A percentile compares a stretch with the other conserved stretches of the same genome.
phyloP scores from a whole-genome alignment of 768 basidiomycete species.

The Hygrophoropsis aurantiaca region DNA sequence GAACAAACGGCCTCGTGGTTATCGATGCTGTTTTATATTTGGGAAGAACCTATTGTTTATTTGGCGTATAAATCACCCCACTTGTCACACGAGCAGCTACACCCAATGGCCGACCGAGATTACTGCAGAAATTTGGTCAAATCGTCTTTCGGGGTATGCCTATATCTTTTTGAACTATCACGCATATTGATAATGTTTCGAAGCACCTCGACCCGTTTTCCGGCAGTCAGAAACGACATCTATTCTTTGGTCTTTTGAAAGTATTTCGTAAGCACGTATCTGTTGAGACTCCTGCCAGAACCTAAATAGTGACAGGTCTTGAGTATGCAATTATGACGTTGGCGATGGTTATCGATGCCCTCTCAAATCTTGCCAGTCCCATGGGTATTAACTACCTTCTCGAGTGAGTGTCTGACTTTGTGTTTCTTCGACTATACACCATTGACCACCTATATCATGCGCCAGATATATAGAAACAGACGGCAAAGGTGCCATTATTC shows the following conservation, averaged over 20 bases:
- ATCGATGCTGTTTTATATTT: too few species aligned
- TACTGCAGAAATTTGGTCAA: conserved; percentile 29
- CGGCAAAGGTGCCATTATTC: conserved; percentile 44
- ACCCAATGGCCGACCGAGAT: too few species aligned
- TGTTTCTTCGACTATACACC: conserved; percentile 9
- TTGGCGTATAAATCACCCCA: too few species aligned
- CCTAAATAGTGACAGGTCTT: too few species aligned
- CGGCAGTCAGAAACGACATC: conserved; percentile 2
- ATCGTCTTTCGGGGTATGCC: conserved; percentile 29
- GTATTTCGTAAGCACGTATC: neutral
- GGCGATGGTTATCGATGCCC: conserved; percentile 7
- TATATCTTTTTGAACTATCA: neutral
- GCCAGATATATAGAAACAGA: conserved; percentile 56
- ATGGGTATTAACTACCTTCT: too few species aligned
- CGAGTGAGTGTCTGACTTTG: conserved; percentile 25
- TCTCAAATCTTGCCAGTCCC: conserved; percentile 20
- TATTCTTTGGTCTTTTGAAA: conserved; percentile 1
- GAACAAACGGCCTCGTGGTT: conserved; percentile 39
- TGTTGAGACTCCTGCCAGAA: too few species aligned
- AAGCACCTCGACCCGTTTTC: conserved; percentile 24
- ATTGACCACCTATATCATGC: neutral
- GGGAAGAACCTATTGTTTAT: too few species aligned
- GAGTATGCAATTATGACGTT: too few species aligned
- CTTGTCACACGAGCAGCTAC: too few species aligned
- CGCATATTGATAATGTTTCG: neutral